A percentile compares a stretch with the other conserved stretches of the same genome.
phyloP scores from a whole-genome alignment of 192 early-diverging fungal species.

The Podila clonocystis region DNA sequence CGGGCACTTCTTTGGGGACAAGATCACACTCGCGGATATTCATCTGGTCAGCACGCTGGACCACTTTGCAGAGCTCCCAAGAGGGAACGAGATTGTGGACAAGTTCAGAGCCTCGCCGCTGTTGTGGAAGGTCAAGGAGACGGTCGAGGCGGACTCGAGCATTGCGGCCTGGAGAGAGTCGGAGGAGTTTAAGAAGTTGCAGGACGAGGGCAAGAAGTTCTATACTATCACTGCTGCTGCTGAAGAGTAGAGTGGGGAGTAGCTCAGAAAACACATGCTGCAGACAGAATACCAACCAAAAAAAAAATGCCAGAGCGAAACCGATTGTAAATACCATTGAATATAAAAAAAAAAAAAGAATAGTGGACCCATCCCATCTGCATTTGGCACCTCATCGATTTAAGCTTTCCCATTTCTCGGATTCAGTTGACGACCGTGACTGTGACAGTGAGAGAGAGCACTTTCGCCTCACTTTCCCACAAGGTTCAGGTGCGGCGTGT shows the following conservation, averaged over 20 bases:
- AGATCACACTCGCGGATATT: constrained; percentile 26
- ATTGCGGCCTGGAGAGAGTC: constrained; percentile 20
- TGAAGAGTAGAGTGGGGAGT: not conserved
- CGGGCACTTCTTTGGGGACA: constrained; percentile 31
- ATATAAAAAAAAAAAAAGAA: too few species aligned
- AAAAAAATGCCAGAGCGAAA: too few species aligned
- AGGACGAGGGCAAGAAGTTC: not conserved
- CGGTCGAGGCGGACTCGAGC: not conserved
- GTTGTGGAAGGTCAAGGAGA: constrained; percentile 29
- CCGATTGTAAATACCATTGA: too few species aligned
- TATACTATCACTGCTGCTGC: not conserved
- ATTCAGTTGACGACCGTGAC: too few species aligned
- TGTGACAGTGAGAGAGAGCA: too few species aligned
- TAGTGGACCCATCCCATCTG: too few species aligned
- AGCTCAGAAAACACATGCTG: too few species aligned
- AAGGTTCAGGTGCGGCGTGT: too few species aligned
- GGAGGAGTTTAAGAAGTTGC: not conserved
- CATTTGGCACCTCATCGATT: too few species aligned
- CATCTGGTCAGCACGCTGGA: constrained; percentile 24
- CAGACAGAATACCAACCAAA: too few species aligned
- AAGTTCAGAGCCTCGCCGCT: constrained; percentile 8
- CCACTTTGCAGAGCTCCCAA: constrained; percentile 25
- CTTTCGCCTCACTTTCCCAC: too few species aligned
- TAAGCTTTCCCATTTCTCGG: too few species aligned
- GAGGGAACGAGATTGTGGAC: constrained; percentile 15